Percentiles rank a stretch among this genome's conserved stretches.
phyloP scores from a whole-genome alignment of 2,329 filamentous ascomycete genomes.

The Pseudocercospora fijiensis region DNA sequence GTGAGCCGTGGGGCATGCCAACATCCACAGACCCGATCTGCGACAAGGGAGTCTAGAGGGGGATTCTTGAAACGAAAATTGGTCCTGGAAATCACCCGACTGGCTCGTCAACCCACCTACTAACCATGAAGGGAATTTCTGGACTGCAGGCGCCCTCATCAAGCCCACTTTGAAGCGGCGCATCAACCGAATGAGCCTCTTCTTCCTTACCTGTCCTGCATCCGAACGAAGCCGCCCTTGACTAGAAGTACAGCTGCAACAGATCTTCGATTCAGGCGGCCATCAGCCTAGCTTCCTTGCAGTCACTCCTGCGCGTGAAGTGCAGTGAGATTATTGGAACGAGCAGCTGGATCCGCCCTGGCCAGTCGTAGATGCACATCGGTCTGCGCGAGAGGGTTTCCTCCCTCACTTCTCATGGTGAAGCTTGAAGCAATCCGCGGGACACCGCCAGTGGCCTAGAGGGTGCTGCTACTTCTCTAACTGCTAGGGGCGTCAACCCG shows the following conservation, averaged over 20 bases:
- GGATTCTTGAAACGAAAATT: background rate
- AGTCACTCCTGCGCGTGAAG: background rate
- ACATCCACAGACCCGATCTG: background rate
- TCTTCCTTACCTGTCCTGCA: background rate
- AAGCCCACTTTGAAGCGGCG: background rate
- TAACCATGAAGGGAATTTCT: background rate
- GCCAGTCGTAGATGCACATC: background rate
- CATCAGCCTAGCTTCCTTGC: background rate
- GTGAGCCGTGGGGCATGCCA: background rate
- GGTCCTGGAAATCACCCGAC: background rate
- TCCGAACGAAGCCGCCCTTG: background rate
- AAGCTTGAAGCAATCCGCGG: background rate
- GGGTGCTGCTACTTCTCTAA: background rate
- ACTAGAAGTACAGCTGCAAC: background rate
- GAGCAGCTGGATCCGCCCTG: background rate
- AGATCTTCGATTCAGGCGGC: background rate
- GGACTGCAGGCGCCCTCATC: background rate
- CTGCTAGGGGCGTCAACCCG: background rate
- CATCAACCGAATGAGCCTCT: background rate
- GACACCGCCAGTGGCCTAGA: background rate
- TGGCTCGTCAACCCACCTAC: constrained; percentile 3
- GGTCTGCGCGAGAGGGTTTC: background rate
- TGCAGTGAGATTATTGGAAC: background rate
- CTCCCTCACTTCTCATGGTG: background rate
- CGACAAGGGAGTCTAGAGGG: background rate